A percentile compares a stretch with the other conserved stretches of the same genome.
phyloP scores from a whole-genome alignment of 2,329 filamentous ascomycete genomes.

The Aureobasidium sp. region DNA sequence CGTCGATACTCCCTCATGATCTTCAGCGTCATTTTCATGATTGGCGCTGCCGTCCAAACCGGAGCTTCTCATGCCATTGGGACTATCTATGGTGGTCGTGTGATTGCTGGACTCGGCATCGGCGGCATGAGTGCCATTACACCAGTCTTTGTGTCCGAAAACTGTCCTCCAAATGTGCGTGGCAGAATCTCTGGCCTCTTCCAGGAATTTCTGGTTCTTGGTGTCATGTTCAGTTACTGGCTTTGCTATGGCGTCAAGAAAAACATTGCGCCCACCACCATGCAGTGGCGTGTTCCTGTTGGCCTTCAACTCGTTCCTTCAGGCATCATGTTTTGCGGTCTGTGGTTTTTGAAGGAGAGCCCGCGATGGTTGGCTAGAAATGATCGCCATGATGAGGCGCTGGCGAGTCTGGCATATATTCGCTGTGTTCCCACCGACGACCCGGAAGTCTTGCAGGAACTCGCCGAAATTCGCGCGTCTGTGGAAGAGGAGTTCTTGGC shows the following conservation, averaged over 20 bases:
- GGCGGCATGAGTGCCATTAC: slow-evolving; percentile 50
- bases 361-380: slow-evolving; percentile 62
- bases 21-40: slow-evolving; percentile 49
- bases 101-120: slow-evolving; percentile 48
- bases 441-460: slow-evolving; percentile 25
- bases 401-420: slow-evolving; percentile 50
- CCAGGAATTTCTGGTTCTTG: slow-evolving; percentile 49
- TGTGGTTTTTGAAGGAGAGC: slow-evolving; percentile 46
- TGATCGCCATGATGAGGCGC: slow-evolving; percentile 54
- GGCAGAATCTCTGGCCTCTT: slow-evolving; percentile 53
- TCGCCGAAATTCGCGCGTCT: slow-evolving; percentile 35
- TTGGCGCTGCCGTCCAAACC: slow-evolving; percentile 60
- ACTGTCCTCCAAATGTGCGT: slow-evolving; percentile 51
- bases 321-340: slow-evolving; percentile 44
- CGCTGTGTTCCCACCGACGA: slow-evolving; percentile 37
- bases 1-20: slow-evolving; percentile 49
- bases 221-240: slow-evolving; percentile 45
- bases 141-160: slow-evolving; percentile 54
- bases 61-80: slow-evolving; percentile 51
- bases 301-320: slow-evolving; percentile 58
- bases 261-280: slow-evolving; percentile 18
- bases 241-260: slow-evolving; percentile 14
- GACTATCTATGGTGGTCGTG: slow-evolving; percentile 59
- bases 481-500: slow-evolving; percentile 36
- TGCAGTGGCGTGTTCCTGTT: slow-evolving; percentile 47